Conservation (phyloP, 345 rosid genomes). For the Mercurialis annua region DNA sequence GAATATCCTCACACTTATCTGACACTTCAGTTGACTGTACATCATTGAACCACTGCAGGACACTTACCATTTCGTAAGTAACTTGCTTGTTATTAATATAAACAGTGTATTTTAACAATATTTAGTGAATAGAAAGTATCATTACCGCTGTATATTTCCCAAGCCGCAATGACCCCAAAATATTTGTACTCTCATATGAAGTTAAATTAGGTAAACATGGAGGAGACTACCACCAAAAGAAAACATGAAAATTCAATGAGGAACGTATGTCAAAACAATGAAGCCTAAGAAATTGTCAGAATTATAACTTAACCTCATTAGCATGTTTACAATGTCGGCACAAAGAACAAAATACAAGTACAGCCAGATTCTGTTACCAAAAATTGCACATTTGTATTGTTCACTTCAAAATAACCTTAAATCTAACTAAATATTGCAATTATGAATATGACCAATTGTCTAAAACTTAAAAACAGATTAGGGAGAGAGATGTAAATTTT, state of each 20-base stretch:
- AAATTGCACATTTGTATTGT: not conserved
- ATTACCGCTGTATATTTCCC: slow-evolving; percentile 72
- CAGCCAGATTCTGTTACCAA: not conserved
- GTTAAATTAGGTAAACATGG: slow-evolving; percentile 70
- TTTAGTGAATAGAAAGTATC: slow-evolving; percentile 20
- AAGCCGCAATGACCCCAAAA: slow-evolving; percentile 57
- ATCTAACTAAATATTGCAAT: not conserved
- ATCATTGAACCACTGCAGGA: slow-evolving; percentile 88
- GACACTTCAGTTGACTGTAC: slow-evolving; percentile 70
- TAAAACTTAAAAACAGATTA: not conserved
- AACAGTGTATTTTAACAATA: not conserved
- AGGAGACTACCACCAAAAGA: slow-evolving; percentile 44
- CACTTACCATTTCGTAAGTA: slow-evolving; percentile 12
- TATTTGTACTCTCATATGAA: slow-evolving; percentile 37
- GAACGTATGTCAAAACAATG: not conserved
- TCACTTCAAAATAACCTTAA: not conserved
- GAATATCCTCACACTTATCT: slow-evolving; percentile 68
- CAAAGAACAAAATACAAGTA: not conserved
- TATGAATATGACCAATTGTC: not conserved
- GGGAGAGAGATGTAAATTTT: not conserved
- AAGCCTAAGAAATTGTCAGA: not conserved
- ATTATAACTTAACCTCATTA: not conserved
- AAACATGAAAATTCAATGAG: not conserved
- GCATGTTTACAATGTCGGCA: not conserved
- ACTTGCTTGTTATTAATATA: not conserved